Evolutionary conservation across 2,329 filamentous ascomycete species (phyloP).

Genomic region (Apiospora kogelbergensis): DNA sequence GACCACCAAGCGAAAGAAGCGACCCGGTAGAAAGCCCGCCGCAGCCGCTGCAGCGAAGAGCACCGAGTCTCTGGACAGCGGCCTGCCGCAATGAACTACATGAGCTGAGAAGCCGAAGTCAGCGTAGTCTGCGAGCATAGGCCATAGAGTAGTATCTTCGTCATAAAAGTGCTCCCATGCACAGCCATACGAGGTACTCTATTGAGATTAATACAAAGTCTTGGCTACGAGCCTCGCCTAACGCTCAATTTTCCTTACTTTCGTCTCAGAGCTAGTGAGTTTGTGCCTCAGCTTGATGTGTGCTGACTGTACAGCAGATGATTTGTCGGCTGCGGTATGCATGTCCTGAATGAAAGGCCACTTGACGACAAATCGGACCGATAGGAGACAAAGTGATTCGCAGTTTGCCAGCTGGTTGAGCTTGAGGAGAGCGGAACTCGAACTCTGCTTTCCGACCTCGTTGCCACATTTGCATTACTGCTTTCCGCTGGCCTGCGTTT

Average conservation of each 20-base stretch:
- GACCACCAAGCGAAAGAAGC: constrained; percentile 30
- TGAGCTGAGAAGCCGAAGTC: neutral
- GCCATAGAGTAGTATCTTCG: neutral
- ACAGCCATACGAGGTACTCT: neutral
- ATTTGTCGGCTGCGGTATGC: neutral
- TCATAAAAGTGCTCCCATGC: neutral
- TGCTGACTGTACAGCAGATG: neutral
- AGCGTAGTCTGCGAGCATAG: neutral
- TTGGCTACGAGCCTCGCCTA: neutral
- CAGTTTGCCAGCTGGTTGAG: neutral
- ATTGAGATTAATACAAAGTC: neutral
- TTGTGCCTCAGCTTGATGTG: neutral
- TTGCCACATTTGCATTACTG: neutral
- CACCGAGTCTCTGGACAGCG: constrained; percentile 1
- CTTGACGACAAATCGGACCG: neutral
- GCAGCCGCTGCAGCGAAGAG: neutral
- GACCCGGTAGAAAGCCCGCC: neutral
- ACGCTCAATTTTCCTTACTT: neutral
- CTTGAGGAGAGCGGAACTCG: neutral
- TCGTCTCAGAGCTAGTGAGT: neutral
- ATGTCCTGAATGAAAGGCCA: neutral
- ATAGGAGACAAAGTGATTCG: neutral
- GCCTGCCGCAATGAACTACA: neutral
- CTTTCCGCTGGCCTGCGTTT: neutral
- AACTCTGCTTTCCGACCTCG: neutral